Percentiles rank a stretch among this genome's conserved stretches.
phyloP scores from a whole-genome alignment of 768 basidiomycete genomes.

The Tylopilus plumbeoviolaceoides region DNA sequence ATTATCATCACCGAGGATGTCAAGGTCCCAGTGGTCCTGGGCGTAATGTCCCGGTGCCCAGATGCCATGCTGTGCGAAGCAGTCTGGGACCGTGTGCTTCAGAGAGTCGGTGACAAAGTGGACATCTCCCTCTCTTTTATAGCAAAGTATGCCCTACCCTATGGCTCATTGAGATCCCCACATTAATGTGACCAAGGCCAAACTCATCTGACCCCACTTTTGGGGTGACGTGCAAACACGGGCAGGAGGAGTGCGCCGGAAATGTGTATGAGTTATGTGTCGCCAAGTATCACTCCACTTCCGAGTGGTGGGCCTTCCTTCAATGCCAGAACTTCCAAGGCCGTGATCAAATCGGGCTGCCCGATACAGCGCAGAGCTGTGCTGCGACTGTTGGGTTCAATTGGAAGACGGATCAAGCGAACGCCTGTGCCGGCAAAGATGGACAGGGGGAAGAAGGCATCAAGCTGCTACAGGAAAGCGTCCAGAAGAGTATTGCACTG shows the following conservation, averaged over 20 bases:
- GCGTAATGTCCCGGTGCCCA: constrained; percentile 72
- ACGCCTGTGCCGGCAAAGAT: constrained; percentile 55
- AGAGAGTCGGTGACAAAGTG: constrained; percentile 58
- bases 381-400: constrained; percentile 60
- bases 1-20: constrained; percentile 15
- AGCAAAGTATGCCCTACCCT: constrained; percentile 51
- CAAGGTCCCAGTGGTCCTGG: constrained; percentile 50
- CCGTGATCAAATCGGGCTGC: constrained; percentile 56
- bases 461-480: constrained; percentile 58
- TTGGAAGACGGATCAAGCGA: constrained; percentile 59
- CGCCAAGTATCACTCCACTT: constrained; percentile 48
- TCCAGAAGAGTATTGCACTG: constrained; percentile 38
- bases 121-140: constrained; percentile 70
- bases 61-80: constrained; percentile 82
- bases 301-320: constrained; percentile 80
- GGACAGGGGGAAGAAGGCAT: constrained; percentile 62
- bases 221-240: constrained; percentile 83
- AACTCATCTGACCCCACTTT: constrained; percentile 64
- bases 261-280: constrained; percentile 89
- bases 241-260: constrained; percentile 75
- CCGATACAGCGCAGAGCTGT: constrained; percentile 62
- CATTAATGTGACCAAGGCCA: constrained; percentile 38
- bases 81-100: constrained; percentile 68
- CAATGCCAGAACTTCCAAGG: constrained; percentile 74
- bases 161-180: background rate